phyloP scores from a whole-genome alignment of 2,329 filamentous ascomycete species.

The Lasiodiplodia citricola region DNA sequence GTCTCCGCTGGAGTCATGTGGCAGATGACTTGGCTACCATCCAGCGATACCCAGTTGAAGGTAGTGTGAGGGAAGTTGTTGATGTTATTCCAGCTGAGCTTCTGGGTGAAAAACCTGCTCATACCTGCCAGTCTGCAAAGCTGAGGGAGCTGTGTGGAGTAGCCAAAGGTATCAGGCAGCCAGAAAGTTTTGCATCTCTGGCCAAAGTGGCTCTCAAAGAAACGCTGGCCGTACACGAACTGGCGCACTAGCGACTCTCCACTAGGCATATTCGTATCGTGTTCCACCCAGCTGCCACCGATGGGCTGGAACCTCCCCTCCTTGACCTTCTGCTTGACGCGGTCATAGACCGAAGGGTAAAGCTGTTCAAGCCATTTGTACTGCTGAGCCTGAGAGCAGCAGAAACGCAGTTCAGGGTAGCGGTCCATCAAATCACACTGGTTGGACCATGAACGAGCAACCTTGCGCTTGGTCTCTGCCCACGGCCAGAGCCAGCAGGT shows the following conservation, averaged over 20 bases:
- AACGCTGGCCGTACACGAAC: constrained; percentile 93
- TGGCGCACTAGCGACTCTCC: constrained; percentile 93
- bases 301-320: constrained; percentile 92
- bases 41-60: constrained; percentile 96
- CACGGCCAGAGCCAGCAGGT: constrained; percentile 99
- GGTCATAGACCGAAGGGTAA: constrained; percentile 87
- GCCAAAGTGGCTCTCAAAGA: constrained; percentile 93
- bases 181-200: constrained; percentile 90
- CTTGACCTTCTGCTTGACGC: constrained; percentile 89
- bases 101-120: constrained; percentile 96
- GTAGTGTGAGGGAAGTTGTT: constrained; percentile 99
- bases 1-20: constrained; percentile 97
- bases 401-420: constrained; percentile 92
- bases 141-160: constrained; percentile 93
- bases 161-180: constrained; percentile 98
- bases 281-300: constrained; percentile 97
- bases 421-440: constrained; percentile 95
- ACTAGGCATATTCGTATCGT: constrained; percentile 96
- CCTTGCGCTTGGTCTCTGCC: constrained; percentile 96
- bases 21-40: constrained; percentile 95
- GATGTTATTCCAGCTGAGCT: constrained; percentile 99
- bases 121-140: constrained; percentile 93
- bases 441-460: constrained; percentile 93
- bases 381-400: constrained; percentile 92
- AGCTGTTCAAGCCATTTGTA: constrained; percentile 95